These are phyloP conservation scores for Prunus mume DNA, from an alignment of 306 rosid genomes.

Conservation along the genomic window DNA sequence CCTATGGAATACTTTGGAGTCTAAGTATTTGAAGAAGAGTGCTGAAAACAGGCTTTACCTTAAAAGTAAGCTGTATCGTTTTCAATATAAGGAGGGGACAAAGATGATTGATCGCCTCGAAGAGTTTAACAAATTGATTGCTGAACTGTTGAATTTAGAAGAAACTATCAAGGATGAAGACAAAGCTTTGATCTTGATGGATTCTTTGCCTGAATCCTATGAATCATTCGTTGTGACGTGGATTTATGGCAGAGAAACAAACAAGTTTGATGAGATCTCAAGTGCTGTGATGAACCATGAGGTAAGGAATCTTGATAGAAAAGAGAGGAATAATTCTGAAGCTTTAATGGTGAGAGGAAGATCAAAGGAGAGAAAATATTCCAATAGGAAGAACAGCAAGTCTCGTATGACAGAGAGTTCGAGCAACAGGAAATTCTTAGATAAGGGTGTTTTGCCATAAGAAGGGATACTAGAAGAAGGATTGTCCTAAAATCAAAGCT, in stretches of 20 bases:
- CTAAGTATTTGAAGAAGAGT: neutral
- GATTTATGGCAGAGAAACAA: neutral
- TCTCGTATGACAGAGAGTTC: neutral
- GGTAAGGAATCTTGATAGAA: neutral
- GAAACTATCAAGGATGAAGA: neutral
- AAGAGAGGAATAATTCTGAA: neutral
- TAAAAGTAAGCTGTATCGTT: neutral
- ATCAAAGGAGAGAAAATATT: neutral
- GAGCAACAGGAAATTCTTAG: neutral
- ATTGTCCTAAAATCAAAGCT: neutral
- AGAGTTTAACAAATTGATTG: neutral
- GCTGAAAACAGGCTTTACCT: neutral
- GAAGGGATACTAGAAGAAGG: neutral
- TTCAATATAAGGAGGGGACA: neutral
- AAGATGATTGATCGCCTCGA: neutral
- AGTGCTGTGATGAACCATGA: neutral
- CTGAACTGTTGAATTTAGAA: neutral
- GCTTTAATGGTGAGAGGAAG: neutral
- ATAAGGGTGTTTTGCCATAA: neutral
- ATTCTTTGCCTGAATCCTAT: neutral
- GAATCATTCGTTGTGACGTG: neutral
- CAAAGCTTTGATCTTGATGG: neutral
- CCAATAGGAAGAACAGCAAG: neutral
- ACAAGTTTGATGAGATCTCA: neutral
- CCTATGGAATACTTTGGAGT: neutral